Percentiles rank a stretch among this genome's conserved stretches.
These are phyloP conservation scores for Nicotiana attenuata DNA, from an alignment of 257 asterid genomes.

Conservation along the genomic window DNA sequence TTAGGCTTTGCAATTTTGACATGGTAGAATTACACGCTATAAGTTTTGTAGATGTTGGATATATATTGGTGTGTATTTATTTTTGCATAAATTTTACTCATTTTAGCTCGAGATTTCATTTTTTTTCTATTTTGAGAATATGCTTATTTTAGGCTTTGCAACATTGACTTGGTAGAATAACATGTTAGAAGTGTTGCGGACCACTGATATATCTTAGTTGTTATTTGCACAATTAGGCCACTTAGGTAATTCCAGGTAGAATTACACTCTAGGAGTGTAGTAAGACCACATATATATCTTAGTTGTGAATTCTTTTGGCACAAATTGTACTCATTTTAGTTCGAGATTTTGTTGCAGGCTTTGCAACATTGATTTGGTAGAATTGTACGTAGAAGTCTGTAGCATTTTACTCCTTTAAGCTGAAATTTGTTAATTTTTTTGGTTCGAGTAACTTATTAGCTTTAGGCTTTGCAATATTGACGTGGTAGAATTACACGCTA, in stretches of 20 bases:
- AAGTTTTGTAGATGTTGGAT: not conserved
- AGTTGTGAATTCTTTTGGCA: not conserved
- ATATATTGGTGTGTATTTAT: not conserved
- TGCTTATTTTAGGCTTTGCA: not conserved
- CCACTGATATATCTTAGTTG: not conserved
- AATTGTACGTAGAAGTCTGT: too few species aligned
- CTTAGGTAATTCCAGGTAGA: too few species aligned
- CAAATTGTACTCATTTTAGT: too few species aligned
- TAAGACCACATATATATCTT: too few species aligned
- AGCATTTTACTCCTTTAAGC: too few species aligned
- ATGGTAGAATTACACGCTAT: not conserved
- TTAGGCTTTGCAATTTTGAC: not conserved
- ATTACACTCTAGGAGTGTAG: too few species aligned
- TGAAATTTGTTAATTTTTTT: not conserved
- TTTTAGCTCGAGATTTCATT: not conserved
- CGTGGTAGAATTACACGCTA: not conserved
- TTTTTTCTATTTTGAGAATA: not conserved
- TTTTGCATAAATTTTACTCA: constrained; percentile 1
- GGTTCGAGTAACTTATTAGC: not conserved
- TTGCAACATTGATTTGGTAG: too few species aligned
- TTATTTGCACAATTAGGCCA: not conserved
- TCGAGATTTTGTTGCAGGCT: too few species aligned
- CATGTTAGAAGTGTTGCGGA: not conserved
- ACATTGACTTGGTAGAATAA: not conserved
- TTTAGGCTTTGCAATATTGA: not conserved